Conservation (phyloP, 495 filamentous ascomycete species). For the Penicillium cinerascens region DNA sequence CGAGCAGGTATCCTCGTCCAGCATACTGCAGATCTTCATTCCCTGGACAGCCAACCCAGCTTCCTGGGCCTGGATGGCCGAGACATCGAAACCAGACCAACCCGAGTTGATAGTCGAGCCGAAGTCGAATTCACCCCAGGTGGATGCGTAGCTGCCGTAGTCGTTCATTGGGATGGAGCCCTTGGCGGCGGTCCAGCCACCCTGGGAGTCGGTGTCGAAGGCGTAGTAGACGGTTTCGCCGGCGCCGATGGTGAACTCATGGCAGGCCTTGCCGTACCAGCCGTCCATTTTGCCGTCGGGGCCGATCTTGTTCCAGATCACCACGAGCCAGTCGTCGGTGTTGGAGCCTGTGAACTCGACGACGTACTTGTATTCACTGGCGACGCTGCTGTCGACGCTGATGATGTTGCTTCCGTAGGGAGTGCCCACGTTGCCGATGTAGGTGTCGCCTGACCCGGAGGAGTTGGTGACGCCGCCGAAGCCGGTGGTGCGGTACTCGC, state of each 20-base stretch:
- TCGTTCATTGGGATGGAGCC: constrained; percentile 31
- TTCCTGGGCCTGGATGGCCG: constrained; percentile 34
- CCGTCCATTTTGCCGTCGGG: constrained; percentile 34
- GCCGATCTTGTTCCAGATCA: constrained; percentile 54
- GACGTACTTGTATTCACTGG: constrained; percentile 44
- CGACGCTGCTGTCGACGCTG: constrained; percentile 27
- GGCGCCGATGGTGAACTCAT: constrained; percentile 38
- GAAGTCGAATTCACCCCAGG: constrained; percentile 46
- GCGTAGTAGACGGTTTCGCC: constrained; percentile 45
- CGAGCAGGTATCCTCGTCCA: constrained; percentile 25
- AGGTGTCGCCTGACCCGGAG: constrained; percentile 31
- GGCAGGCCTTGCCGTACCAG: constrained; percentile 39
- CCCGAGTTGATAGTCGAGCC: constrained; percentile 29
- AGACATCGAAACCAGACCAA: constrained; percentile 45
- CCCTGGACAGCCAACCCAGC: constrained; percentile 30
- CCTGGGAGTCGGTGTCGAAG: constrained; percentile 44
- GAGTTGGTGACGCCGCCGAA: constrained; percentile 32
- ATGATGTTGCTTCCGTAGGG: constrained; percentile 54
- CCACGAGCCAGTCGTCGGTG: constrained; percentile 35
- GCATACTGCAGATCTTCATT: constrained; percentile 33
- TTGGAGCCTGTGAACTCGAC: constrained; percentile 40
- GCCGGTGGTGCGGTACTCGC: constrained; percentile 21
- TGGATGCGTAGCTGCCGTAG: constrained; percentile 34
- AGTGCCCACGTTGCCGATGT: constrained; percentile 47
- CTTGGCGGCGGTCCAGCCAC: constrained; percentile 32